These are phyloP conservation scores for Trichoderma asperelloides DNA, from an alignment of 495 filamentous ascomycete species.

Conservation along the genomic window DNA sequence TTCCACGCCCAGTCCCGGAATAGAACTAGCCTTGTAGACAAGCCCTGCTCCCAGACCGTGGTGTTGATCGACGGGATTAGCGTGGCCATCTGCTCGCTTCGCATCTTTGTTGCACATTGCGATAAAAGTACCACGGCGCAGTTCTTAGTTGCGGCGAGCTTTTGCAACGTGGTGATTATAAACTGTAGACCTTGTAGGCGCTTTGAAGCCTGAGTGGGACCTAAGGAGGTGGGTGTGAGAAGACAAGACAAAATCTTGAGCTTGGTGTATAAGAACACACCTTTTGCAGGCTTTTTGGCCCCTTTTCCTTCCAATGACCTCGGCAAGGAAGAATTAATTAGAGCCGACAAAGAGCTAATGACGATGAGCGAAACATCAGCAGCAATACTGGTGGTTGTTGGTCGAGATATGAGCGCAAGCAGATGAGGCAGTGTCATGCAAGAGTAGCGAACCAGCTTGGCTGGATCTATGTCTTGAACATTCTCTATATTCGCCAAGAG, in stretches of 20 bases:
- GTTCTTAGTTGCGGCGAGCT: constrained; percentile 58
- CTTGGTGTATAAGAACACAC: constrained; percentile 11
- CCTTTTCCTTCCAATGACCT: constrained; percentile 21
- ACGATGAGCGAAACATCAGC: constrained; percentile 55
- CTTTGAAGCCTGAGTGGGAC: constrained; percentile 24
- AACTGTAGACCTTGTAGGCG: constrained; percentile 37
- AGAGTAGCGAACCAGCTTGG: constrained; percentile 22
- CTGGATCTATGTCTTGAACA: not conserved
- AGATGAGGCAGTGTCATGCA: constrained; percentile 63
- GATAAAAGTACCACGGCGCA: constrained; percentile 62
- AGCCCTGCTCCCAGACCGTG: constrained; percentile 60
- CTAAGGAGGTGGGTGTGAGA: constrained; percentile 18
- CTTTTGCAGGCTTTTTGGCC: constrained; percentile 17
- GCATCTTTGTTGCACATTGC: constrained; percentile 62
- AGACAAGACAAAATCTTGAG: not conserved
- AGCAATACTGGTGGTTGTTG: constrained; percentile 51
- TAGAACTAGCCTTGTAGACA: constrained; percentile 58
- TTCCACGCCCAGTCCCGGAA: constrained; percentile 53
- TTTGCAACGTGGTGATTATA: constrained; percentile 44
- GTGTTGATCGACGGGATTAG: constrained; percentile 61
- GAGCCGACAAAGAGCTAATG: constrained; percentile 64
- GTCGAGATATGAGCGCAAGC: constrained; percentile 59
- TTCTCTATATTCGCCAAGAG: not conserved
- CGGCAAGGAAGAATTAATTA: constrained; percentile 67
- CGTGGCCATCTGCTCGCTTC: constrained; percentile 48